phyloP scores from a whole-genome alignment of 2,329 filamentous ascomycete species.

The Xylaria sp. region DNA sequence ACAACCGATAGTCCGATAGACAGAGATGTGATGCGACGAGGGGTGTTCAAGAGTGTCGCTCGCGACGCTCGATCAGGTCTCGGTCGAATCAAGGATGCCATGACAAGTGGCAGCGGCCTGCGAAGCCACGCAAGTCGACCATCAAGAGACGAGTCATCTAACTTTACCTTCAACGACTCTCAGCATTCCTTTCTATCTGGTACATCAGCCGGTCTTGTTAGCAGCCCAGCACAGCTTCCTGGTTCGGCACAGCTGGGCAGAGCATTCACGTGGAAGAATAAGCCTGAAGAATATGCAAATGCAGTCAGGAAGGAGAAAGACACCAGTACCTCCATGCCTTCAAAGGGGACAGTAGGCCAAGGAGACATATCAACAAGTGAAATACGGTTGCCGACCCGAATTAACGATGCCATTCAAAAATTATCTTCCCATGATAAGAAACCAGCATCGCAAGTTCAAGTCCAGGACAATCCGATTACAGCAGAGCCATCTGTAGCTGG shows the following conservation, averaged over 20 bases:
- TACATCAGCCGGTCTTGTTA: slow-evolving; percentile 42
- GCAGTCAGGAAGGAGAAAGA: slow-evolving; percentile 47
- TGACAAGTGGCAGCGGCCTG: slow-evolving; percentile 62
- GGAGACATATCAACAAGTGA: slow-evolving; percentile 26
- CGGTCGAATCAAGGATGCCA: slow-evolving; percentile 83
- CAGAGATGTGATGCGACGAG: slow-evolving; percentile 65
- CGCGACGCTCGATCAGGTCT: slow-evolving; percentile 83
- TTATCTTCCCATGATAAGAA: slow-evolving; percentile 32
- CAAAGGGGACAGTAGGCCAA: slow-evolving; percentile 17
- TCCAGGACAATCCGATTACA: slow-evolving; percentile 40
- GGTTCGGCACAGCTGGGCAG: slow-evolving; percentile 49
- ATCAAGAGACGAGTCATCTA: slow-evolving; percentile 62
- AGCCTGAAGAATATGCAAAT: slow-evolving; percentile 63
- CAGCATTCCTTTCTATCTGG: slow-evolving; percentile 46
- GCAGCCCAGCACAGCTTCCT: slow-evolving; percentile 42
- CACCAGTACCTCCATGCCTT: slow-evolving; percentile 29
- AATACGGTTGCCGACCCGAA: slow-evolving; percentile 16
- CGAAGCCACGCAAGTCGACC: slow-evolving; percentile 59
- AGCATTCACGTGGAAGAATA: slow-evolving; percentile 68
- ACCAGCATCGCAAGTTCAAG: slow-evolving; percentile 29
- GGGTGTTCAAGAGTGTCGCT: slow-evolving; percentile 79
- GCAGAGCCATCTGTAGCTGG: slow-evolving; percentile 61
- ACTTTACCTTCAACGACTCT: slow-evolving; percentile 44
- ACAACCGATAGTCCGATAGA: slow-evolving; percentile 56
- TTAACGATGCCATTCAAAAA: slow-evolving; percentile 28